Percentiles rank a stretch among this genome's conserved stretches.
Evolutionary conservation across 2,329 filamentous ascomycete species (phyloP).

Genomic region (Talaromyces islandicus): DNA sequence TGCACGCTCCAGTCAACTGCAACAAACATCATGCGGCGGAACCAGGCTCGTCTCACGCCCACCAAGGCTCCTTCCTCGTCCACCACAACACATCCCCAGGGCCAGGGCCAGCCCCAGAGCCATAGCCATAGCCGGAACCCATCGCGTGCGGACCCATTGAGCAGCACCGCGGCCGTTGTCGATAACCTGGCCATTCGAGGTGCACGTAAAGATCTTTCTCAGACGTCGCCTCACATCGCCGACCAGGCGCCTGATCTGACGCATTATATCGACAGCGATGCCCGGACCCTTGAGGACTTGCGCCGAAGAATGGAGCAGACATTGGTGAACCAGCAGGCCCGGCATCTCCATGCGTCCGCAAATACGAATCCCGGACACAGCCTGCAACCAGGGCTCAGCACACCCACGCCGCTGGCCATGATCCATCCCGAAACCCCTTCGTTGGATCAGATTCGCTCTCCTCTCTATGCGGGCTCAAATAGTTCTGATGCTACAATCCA

Average conservation of each 20-base stretch:
- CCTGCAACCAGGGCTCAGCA: neutral
- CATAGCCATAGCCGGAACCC: constrained; percentile 19
- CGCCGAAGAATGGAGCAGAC: constrained; percentile 39
- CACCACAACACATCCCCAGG: constrained; percentile 11
- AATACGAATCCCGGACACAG: neutral
- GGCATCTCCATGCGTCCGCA: constrained; percentile 21
- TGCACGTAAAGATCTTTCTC: neutral
- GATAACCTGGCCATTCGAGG: neutral
- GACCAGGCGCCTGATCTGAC: constrained; percentile 17
- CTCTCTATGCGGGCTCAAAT: constrained; percentile 21
- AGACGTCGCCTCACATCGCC: constrained; percentile 8
- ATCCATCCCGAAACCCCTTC: constrained; percentile 21
- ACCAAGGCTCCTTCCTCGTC: constrained; percentile 29
- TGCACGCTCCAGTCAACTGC: too few relatives aligned
- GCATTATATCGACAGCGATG: constrained; percentile 27
- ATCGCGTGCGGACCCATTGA: constrained; percentile 13
- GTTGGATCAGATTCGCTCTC: constrained; percentile 5
- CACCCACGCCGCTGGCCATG: neutral
- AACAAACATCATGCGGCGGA: constrained; percentile 19
- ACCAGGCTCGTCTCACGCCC: constrained; percentile 35
- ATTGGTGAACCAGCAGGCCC: constrained; percentile 34
- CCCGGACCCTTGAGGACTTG: constrained; percentile 35
- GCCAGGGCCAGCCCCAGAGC: constrained; percentile 14
- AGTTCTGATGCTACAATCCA: constrained; percentile 29
- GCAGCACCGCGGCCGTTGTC: constrained; percentile 1